Evolutionary conservation across 129 eudicot species (phyloP).

Genomic region (Chrysanthemum seticuspe): DNA sequence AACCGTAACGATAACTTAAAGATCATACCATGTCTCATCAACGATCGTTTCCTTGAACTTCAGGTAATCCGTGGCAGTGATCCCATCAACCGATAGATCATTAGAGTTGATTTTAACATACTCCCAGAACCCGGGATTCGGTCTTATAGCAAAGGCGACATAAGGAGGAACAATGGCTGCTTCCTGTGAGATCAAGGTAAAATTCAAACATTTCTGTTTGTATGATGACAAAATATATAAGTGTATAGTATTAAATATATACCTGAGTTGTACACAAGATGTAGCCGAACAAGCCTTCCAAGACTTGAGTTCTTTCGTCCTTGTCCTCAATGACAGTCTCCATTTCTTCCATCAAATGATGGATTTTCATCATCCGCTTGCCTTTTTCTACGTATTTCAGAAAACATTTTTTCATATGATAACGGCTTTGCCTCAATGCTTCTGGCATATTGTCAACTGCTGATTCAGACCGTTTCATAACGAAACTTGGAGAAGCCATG

Average conservation of each 20-base stretch:
- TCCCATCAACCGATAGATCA: conserved; percentile 85
- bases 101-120: conserved; percentile 75
- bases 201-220: background rate
- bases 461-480: conserved; percentile 70
- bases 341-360: conserved; percentile 72
- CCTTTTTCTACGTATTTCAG: conserved; percentile 70
- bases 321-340: conserved; percentile 68
- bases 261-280: conserved; percentile 93
- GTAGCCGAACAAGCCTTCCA: conserved; percentile 90
- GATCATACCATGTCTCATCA: conserved; percentile 73
- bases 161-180: conserved; percentile 91
- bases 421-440: conserved; percentile 88
- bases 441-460: conserved; percentile 84
- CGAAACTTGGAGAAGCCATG: conserved; percentile 52
- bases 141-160: conserved; percentile 88
- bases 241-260: background rate
- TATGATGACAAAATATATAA: background rate
- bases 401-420: conserved; percentile 92
- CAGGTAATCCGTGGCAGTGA: conserved; percentile 70
- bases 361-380: conserved; percentile 76
- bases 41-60: conserved; percentile 73
- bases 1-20: background rate
- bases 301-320: conserved; percentile 60
- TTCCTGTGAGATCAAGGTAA: conserved; percentile 48
- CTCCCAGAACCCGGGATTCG: conserved; percentile 96